phyloP scores from a whole-genome alignment of 2,329 filamentous ascomycete species.

The Seiridium unicorne region DNA sequence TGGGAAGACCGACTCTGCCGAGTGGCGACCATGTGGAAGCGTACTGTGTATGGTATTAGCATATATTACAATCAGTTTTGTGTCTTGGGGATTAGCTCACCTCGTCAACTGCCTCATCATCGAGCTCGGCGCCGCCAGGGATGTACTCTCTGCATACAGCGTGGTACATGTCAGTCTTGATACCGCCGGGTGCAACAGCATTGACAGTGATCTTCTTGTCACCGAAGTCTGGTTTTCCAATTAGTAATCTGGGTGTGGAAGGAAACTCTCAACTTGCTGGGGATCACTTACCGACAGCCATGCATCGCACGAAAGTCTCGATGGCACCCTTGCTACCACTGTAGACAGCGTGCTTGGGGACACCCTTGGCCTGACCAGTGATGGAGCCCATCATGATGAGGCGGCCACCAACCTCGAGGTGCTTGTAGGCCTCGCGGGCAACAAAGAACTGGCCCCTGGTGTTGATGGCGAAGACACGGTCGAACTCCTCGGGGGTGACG shows the following conservation, averaged over 20 bases:
- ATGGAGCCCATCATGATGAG: constrained; percentile 75
- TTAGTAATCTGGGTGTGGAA: neutral
- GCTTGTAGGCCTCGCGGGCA: constrained; percentile 67
- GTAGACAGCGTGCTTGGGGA: constrained; percentile 72
- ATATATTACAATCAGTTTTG: too few relatives aligned
- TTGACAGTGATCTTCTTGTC: constrained; percentile 68
- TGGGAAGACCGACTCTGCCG: constrained; percentile 64
- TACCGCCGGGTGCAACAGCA: constrained; percentile 64
- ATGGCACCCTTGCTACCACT: constrained; percentile 74
- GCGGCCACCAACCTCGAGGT: constrained; percentile 65
- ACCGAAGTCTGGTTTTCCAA: constrained; percentile 49
- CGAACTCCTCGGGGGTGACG: constrained; percentile 68
- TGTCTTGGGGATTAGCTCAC: too few relatives aligned
- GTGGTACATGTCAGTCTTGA: constrained; percentile 69
- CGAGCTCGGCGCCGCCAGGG: constrained; percentile 52
- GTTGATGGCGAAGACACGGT: constrained; percentile 69
- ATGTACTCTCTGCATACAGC: constrained; percentile 64
- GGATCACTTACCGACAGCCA: constrained; percentile 58
- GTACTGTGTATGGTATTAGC: constrained; percentile 31
- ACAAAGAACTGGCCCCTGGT: constrained; percentile 71
- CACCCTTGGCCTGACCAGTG: constrained; percentile 63
- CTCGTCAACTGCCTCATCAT: constrained; percentile 59
- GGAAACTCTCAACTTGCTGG: neutral
- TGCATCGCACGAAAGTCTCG: constrained; percentile 73
- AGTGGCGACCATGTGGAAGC: constrained; percentile 64